Percentiles rank a stretch among this genome's conserved stretches.
These are phyloP conservation scores for Syzygium aromaticum DNA, from an alignment of 345 rosid species.

Conservation along the genomic window DNA sequence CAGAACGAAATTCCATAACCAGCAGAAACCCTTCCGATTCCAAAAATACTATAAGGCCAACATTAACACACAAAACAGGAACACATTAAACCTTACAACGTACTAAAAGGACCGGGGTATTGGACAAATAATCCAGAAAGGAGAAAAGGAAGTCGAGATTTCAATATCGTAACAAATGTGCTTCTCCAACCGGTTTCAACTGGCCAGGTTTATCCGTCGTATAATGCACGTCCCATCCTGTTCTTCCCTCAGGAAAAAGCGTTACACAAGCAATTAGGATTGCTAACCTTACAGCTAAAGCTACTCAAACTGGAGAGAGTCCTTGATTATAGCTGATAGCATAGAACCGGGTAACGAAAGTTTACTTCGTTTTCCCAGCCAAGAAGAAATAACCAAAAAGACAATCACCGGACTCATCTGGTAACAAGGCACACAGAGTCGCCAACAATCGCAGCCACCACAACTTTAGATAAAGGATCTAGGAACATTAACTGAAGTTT, in stretches of 20 bases:
- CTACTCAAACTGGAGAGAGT: neutral
- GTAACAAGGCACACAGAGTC: neutral
- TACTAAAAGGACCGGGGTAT: neutral
- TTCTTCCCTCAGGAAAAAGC: neutral
- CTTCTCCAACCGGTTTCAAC: neutral
- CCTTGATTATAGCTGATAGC: neutral
- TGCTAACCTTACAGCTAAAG: neutral
- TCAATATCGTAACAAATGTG: neutral
- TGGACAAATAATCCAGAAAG: neutral
- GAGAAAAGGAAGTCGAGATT: neutral
- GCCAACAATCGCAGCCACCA: neutral
- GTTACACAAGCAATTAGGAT: neutral
- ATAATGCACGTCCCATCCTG: neutral
- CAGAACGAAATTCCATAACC: neutral
- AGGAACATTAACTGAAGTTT: neutral
- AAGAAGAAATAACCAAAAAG: neutral
- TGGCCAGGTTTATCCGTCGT: neutral
- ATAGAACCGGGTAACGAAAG: neutral
- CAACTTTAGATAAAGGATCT: neutral
- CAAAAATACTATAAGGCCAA: neutral
- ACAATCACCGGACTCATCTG: neutral
- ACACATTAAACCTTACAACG: neutral
- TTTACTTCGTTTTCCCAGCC: neutral
- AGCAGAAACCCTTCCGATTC: neutral
- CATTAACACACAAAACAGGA: no score